These are phyloP conservation scores for Quercus agrifolia DNA, from an alignment of 306 rosid species.

Conservation along the genomic window DNA sequence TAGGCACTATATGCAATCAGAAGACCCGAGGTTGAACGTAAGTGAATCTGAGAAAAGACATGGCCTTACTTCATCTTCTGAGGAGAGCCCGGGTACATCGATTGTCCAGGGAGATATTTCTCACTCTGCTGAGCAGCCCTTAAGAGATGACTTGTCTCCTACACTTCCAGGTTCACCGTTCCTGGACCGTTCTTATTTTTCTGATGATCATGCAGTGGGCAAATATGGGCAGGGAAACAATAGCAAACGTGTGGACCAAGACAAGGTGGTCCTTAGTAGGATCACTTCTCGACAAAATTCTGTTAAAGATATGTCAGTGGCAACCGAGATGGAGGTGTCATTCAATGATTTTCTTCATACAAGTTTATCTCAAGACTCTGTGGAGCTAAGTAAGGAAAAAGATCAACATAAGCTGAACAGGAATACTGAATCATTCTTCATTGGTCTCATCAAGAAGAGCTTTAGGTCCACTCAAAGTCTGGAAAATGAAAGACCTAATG, in stretches of 20 bases:
- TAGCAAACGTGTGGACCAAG: slow-evolving; percentile 13
- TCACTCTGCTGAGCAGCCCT: slow-evolving; percentile 16
- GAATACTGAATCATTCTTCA: slow-evolving; percentile 25
- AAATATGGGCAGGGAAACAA: slow-evolving; percentile 13
- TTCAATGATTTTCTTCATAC: slow-evolving; percentile 32
- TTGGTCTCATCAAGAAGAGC: slow-evolving; percentile 33
- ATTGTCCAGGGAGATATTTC: slow-evolving; percentile 10
- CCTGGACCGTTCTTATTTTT: slow-evolving; percentile 21
- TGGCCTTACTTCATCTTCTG: slow-evolving; percentile 18
- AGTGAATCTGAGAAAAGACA: slow-evolving; percentile 20
- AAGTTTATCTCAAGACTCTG: slow-evolving; percentile 32
- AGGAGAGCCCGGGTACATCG: slow-evolving; percentile 2
- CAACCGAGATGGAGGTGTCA: slow-evolving; percentile 30
- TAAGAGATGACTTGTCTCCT: slow-evolving; percentile 15
- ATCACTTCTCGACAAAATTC: slow-evolving; percentile 10
- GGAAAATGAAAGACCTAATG: slow-evolving; percentile 28
- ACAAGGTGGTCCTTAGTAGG: slow-evolving; percentile 7
- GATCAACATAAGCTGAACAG: slow-evolving; percentile 22
- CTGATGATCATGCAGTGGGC: slow-evolving; percentile 13
- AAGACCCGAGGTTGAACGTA: slow-evolving; percentile 17
- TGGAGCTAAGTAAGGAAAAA: slow-evolving; percentile 32
- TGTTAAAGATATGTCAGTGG: slow-evolving; percentile 18
- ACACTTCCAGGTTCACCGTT: slow-evolving; percentile 17
- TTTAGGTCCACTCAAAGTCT: slow-evolving; percentile 18
- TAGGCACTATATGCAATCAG: slow-evolving; percentile 8